Evolutionary conservation across 2,329 filamentous ascomycete genomes (phyloP).

Genomic region (Tricladium varicosporioides): DNA sequence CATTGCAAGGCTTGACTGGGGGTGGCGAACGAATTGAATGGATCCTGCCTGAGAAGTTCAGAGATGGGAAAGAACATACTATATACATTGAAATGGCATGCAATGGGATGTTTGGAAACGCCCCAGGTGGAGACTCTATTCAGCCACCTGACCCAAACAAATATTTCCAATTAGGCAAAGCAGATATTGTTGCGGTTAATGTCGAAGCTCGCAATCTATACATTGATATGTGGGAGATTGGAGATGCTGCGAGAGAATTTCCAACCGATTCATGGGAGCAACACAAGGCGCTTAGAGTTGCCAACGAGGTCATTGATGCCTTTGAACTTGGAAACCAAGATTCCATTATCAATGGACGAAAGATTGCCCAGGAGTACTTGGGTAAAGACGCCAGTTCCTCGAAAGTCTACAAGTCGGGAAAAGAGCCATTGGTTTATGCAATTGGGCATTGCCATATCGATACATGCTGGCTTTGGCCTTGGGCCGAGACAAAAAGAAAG

Average conservation of each 20-base stretch:
- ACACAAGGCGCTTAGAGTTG: slow-evolving; percentile 79
- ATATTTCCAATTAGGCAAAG: slow-evolving; percentile 72
- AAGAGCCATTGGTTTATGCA: slow-evolving; percentile 75
- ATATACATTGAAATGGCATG: slow-evolving; percentile 99
- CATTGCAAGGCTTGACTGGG: slow-evolving; percentile 88
- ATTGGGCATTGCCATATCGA: slow-evolving; percentile 98
- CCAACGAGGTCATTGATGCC: slow-evolving; percentile 84
- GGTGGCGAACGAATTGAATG: slow-evolving; percentile 87
- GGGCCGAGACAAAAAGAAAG: slow-evolving; percentile 96
- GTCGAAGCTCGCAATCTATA: slow-evolving; percentile 77
- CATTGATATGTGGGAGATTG: slow-evolving; percentile 95
- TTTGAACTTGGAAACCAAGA: slow-evolving; percentile 80
- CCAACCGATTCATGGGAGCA: slow-evolving; percentile 84
- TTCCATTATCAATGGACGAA: slow-evolving; percentile 74
- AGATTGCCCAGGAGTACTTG: slow-evolving; percentile 80
- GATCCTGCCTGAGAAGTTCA: slow-evolving; percentile 78
- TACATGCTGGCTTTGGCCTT: slow-evolving; percentile 98
- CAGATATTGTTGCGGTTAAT: slow-evolving; percentile 88
- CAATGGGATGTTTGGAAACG: slow-evolving; percentile 97
- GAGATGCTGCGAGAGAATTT: slow-evolving; percentile 88
- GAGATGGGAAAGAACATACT: slow-evolving; percentile 80
- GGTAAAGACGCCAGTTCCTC: slow-evolving; percentile 78
- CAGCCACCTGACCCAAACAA: slow-evolving; percentile 85
- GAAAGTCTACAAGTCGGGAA: slow-evolving; percentile 77
- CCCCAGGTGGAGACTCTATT: slow-evolving; percentile 78